Percentiles rank a stretch among this genome's conserved stretches.
phyloP scores from a whole-genome alignment of 192 early-diverging fungal genomes.

The Backusella macrospora region DNA sequence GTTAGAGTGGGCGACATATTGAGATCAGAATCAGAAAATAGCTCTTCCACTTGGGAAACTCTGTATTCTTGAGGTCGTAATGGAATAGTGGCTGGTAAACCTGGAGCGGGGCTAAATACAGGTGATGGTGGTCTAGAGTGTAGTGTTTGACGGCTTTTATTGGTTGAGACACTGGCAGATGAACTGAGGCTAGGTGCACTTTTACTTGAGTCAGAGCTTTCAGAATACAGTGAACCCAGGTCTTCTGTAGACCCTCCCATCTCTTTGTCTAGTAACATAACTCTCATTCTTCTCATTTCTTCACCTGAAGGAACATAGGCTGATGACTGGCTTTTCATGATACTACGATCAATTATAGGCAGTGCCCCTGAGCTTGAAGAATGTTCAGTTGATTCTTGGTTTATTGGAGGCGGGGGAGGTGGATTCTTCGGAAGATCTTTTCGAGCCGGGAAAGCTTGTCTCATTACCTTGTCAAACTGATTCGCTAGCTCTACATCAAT shows the following conservation, averaged over 20 bases:
- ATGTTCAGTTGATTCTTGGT: not conserved
- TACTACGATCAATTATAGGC: conserved; percentile 11
- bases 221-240: conserved; percentile 21
- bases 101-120: conserved; percentile 32
- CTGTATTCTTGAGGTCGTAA: conserved; percentile 23
- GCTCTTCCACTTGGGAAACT: conserved; percentile 28
- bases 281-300: conserved; percentile 18
- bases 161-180: conserved; percentile 22
- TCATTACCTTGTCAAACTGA: not conserved
- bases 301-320: conserved; percentile 4
- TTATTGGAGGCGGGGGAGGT: not conserved
- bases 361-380: conserved; percentile 20
- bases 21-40: not conserved
- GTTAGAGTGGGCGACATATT: conserved; percentile 29
- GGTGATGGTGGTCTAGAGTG: conserved; percentile 36
- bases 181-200: conserved; percentile 34
- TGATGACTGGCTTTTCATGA: conserved; percentile 6
- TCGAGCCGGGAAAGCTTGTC: not conserved
- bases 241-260: conserved; percentile 13
- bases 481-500: conserved; percentile 34
- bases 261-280: not conserved
- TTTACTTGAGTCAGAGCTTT: conserved; percentile 15
- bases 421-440: not conserved
- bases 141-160: conserved; percentile 21
- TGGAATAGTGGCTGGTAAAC: conserved; percentile 28